Base-by-base conservation (phyloP, 176 grass and related monocot species). In the Rhynchospora pubera region DNA sequence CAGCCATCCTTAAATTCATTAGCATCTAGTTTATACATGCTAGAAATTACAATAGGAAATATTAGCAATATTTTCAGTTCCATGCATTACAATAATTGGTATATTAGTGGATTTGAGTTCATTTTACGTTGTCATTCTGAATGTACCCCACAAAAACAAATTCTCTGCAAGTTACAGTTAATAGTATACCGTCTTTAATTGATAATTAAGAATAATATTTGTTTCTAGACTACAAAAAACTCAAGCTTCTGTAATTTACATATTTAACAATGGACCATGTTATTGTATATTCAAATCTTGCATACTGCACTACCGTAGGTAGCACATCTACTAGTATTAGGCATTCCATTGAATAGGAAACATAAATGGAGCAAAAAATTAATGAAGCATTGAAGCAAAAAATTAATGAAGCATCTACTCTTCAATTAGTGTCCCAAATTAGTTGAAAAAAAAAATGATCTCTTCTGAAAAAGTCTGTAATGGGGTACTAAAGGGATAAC, bases 371-470 rank as follows among this genome's bases (percentile, higher is more conserved):
- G 21, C 1, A 78, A 46, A 78, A 46, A 62, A 46, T 80, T 62
- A 62, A 80, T 62, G 55, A 80, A 62, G 55, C 77, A 80, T 80
- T 80, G 9, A 80, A 79, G 57, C n/a, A n/a, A n/a, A n/a, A n/a
- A n/a, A 21, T 14, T 30, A 62, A 60, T 80, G 15, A 76, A 53
- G 28, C 13, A 55, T 22, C 11, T 53, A 76, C 23, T 76, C 47
- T 74, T 76, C 47, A 76, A 76, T 53, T 76, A 12, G 71, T 30
- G 71, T 4, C 5, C 45, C 46, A 11, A 74, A 26, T 55, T 53
- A 55, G 21, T 6, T 45, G 39, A 55, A 55, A 39, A 39, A 39
- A 39, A 74, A 55, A 55, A 28, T 75, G 11, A 53, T 53, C 39
- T 21, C 15, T 16, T 46, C 26, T 32, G 12, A 65, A 34, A 65